Percentiles rank a stretch among this genome's conserved stretches.
Evolutionary conservation across 306 rosid genomes (phyloP).

Genomic region (Prunus fruticosa): DNA sequence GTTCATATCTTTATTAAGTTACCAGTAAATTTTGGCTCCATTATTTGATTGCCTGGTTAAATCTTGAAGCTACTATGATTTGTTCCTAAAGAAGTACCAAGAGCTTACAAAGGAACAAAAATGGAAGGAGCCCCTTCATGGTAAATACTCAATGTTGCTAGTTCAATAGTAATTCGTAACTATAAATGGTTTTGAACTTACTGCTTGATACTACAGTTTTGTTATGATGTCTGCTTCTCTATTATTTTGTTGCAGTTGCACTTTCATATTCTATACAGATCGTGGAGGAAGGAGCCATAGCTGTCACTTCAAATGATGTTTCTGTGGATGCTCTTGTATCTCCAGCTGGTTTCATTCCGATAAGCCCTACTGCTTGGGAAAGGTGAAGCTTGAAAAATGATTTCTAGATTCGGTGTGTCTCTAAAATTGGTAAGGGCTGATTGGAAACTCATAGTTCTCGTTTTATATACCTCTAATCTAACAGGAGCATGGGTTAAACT

Average conservation of each 20-base stretch:
- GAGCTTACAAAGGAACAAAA: slow-evolving; percentile 56
- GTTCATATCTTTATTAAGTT: background rate
- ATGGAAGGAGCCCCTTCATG: slow-evolving; percentile 82
- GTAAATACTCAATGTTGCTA: slow-evolving; percentile 35
- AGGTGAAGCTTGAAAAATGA: slow-evolving; percentile 32
- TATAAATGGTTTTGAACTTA: slow-evolving; percentile 10
- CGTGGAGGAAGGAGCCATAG: slow-evolving; percentile 69
- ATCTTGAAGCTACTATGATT: slow-evolving; percentile 66
- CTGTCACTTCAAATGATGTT: slow-evolving; percentile 68
- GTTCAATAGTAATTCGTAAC: slow-evolving; percentile 6
- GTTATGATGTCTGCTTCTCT: background rate
- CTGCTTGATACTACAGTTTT: background rate
- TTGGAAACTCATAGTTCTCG: background rate
- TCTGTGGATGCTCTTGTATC: slow-evolving; percentile 75
- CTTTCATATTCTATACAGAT: slow-evolving; percentile 79
- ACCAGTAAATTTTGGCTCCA: background rate
- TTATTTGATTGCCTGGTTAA: background rate
- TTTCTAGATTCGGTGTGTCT: background rate
- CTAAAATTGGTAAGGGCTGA: background rate
- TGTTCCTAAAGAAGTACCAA: slow-evolving; percentile 69
- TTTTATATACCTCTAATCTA: background rate
- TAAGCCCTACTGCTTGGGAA: slow-evolving; percentile 57
- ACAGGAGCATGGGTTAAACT: background rate
- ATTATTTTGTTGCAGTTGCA: slow-evolving; percentile 55
- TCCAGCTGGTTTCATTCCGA: slow-evolving; percentile 72